Conservation (phyloP, 139 green algal species). For the Edaphochlamys debaryana region DNA sequence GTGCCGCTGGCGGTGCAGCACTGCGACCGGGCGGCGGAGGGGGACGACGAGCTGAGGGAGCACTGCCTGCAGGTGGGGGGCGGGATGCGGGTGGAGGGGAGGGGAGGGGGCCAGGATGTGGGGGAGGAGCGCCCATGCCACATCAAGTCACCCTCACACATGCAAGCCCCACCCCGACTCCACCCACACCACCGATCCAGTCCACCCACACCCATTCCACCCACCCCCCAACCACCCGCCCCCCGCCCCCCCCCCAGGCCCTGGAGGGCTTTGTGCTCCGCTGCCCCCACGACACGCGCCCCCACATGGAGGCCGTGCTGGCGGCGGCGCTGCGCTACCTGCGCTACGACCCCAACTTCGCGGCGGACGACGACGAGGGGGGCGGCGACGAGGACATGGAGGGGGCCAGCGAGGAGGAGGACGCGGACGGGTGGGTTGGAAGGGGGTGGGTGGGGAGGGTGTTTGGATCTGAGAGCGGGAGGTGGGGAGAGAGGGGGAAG, state of each 20-base stretch:
- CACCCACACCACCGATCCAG: not conserved
- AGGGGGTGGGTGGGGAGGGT: not conserved
- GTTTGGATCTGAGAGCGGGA: not conserved
- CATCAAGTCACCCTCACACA: too few relatives aligned
- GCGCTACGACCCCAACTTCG: slow-evolving; percentile 95
- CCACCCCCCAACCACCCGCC: not conserved
- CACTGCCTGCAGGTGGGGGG: slow-evolving; percentile 78
- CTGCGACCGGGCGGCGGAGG: slow-evolving; percentile 68
- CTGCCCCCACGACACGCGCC: slow-evolving; percentile 66
- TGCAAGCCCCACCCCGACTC: too few relatives aligned
- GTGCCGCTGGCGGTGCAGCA: slow-evolving; percentile 78
- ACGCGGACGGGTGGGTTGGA: slow-evolving; percentile 24
- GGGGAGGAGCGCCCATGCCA: too few relatives aligned
- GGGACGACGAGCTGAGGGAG: slow-evolving; percentile 90
- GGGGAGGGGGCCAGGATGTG: too few relatives aligned
- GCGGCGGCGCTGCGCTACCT: slow-evolving; percentile 57
- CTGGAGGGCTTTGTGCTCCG: slow-evolving; percentile 88
- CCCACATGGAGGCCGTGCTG: slow-evolving; percentile 57
- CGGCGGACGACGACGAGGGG: slow-evolving; percentile 81
- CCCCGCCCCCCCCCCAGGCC: slow-evolving; percentile 58
- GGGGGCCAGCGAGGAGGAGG: slow-evolving; percentile 18
- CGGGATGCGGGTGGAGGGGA: not conserved
- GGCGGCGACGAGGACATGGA: slow-evolving; percentile 51
- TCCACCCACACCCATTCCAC: not conserved
- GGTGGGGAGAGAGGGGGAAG: not conserved